A percentile compares a stretch with the other conserved stretches of the same genome.
These are phyloP conservation scores for Geotrichum candidum DNA, from an alignment of 1,139 yeast genomes.

Conservation along the genomic window DNA sequence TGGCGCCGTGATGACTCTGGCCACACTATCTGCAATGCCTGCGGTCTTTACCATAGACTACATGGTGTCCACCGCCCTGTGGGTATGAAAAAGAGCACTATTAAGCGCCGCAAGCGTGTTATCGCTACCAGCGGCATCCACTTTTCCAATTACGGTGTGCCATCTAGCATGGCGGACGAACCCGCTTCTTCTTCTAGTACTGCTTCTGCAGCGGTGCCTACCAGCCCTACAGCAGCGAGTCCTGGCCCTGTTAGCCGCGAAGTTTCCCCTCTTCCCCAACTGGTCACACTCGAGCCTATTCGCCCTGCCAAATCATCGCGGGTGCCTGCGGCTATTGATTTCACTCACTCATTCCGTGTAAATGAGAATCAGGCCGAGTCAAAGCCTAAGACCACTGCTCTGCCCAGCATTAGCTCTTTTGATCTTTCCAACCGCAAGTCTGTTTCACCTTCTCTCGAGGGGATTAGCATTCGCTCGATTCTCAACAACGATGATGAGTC, in stretches of 20 bases:
- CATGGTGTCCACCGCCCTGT: constrained; percentile 79
- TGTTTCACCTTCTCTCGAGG: constrained; percentile 4
- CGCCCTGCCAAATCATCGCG: not conserved
- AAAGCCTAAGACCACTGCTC: constrained; percentile 2
- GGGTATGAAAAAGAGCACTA: constrained; percentile 63
- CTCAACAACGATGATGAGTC: constrained; percentile 4
- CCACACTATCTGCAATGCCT: constrained; percentile 80
- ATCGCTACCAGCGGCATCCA: constrained; percentile 15
- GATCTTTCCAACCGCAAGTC: not conserved
- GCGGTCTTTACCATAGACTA: constrained; percentile 72
- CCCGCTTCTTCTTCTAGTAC: not conserved
- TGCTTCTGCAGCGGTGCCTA: not conserved
- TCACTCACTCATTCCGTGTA: constrained; percentile 29
- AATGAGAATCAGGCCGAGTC: not conserved
- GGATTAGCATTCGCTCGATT: constrained; percentile 17
- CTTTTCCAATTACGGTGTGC: constrained; percentile 6
- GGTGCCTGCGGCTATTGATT: constrained; percentile 29
- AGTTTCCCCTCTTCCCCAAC: not conserved
- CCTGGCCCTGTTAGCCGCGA: constrained; percentile 8
- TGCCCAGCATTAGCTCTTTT: constrained; percentile 14
- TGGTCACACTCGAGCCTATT: not conserved
- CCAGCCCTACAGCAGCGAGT: constrained; percentile 1
- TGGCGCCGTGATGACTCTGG: constrained; percentile 85
- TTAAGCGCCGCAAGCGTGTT: constrained; percentile 63
- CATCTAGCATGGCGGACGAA: constrained; percentile 1